These are phyloP conservation scores for Amphicarpaea edgeworthii DNA, from an alignment of 306 rosid genomes.

Conservation along the genomic window DNA sequence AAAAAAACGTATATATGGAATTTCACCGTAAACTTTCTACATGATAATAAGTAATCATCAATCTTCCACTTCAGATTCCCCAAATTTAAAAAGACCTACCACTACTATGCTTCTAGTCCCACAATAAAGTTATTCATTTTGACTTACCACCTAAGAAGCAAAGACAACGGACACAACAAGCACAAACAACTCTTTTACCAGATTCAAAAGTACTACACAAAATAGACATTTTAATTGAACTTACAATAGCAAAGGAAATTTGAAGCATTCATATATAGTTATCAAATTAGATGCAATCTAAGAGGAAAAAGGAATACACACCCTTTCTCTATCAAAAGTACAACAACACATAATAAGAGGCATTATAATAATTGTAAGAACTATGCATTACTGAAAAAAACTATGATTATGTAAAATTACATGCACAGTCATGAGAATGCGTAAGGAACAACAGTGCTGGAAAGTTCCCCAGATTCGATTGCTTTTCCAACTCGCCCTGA, in stretches of 20 bases:
- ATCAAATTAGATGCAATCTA: not conserved
- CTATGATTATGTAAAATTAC: not conserved
- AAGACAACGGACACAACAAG: not conserved
- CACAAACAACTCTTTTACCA: slow-evolving; percentile 2
- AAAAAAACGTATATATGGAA: not conserved
- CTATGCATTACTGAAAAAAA: not conserved
- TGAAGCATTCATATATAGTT: not conserved
- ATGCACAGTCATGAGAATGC: slow-evolving; percentile 21
- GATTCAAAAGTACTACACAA: not conserved
- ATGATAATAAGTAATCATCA: not conserved
- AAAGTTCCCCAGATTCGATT: not conserved
- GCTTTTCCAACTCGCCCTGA: not conserved
- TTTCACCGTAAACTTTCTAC: slow-evolving; percentile 5
- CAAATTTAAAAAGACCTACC: not conserved
- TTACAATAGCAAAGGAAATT: not conserved
- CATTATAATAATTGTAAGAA: not conserved
- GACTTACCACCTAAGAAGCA: not conserved
- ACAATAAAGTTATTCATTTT: not conserved
- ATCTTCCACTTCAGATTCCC: not conserved
- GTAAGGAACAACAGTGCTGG: not conserved
- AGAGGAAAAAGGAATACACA: not conserved
- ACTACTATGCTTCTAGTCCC: not conserved
- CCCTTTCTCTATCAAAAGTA: not conserved
- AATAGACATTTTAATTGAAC: not conserved
- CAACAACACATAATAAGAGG: not conserved